Evolutionary conservation across 2,329 filamentous ascomycete genomes (phyloP).

Genomic region (Pseudogymnoascus sp.): DNA sequence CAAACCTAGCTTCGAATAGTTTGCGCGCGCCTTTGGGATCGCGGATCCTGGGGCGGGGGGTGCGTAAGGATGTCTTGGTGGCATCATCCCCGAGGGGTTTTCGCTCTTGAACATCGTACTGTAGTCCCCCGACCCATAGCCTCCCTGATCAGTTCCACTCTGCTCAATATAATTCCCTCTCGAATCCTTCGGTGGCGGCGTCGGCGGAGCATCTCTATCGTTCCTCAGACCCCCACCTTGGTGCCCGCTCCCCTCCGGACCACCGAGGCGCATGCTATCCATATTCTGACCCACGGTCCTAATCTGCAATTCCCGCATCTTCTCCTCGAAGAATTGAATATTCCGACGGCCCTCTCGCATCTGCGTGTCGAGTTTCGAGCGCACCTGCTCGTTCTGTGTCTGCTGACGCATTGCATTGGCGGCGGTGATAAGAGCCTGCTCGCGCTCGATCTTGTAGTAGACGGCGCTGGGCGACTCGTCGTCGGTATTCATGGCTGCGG

Average conservation of each 20-base stretch:
- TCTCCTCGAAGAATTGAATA: constrained; percentile 92
- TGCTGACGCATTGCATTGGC: constrained; percentile 93
- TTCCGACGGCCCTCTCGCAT: constrained; percentile 91
- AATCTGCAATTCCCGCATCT: constrained; percentile 80
- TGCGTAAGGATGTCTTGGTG: constrained; percentile 71
- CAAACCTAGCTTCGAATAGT: constrained; percentile 93
- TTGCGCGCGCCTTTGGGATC: constrained; percentile 70
- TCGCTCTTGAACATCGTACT: constrained; percentile 39
- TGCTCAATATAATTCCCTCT: constrained; percentile 38
- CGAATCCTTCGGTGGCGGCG: constrained; percentile 69
- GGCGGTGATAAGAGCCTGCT: constrained; percentile 89
- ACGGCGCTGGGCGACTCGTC: constrained; percentile 69
- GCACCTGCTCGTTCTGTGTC: constrained; percentile 87
- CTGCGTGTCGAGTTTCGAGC: constrained; percentile 84
- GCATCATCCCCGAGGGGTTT: constrained; percentile 58
- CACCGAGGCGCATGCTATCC: constrained; percentile 57
- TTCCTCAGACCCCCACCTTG: constrained; percentile 39
- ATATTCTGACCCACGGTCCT: constrained; percentile 65
- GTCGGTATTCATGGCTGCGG: constrained; percentile 51
- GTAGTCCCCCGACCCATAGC: constrained; percentile 55
- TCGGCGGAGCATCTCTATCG: constrained; percentile 44
- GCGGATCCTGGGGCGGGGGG: constrained; percentile 64
- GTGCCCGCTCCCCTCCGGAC: constrained; percentile 36
- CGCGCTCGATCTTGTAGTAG: constrained; percentile 94
- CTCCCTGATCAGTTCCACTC: constrained; percentile 47